Evolutionary conservation across 1,139 yeast genomes (phyloP).

Genomic region (Geotrichum europaeum): DNA sequence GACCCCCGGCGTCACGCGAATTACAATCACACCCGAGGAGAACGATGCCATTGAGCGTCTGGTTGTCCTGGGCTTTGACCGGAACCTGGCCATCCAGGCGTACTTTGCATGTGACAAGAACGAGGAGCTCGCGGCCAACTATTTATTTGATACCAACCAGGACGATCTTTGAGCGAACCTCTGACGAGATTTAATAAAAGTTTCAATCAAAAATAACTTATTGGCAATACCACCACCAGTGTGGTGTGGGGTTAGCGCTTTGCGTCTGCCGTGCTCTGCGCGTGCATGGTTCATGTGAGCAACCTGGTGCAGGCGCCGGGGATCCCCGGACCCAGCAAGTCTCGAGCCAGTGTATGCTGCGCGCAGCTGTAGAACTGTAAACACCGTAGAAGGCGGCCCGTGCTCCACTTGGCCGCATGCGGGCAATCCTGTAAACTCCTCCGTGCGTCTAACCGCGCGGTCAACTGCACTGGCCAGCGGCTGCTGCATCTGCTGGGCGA

Average conservation of each 20-base stretch:
- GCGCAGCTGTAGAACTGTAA: no score
- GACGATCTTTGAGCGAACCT: constrained; percentile 26
- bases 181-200: not conserved
- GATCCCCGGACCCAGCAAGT: no score
- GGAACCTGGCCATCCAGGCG: constrained; percentile 82
- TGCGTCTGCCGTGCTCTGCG: no score
- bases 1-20: constrained; percentile 38
- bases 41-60: constrained; percentile 80
- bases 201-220: not conserved
- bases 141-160: constrained; percentile 52
- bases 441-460: not conserved
- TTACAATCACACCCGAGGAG: constrained; percentile 74
- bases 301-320: no score
- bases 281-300: no score
- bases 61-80: constrained; percentile 88
- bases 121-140: constrained; percentile 94
- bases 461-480: not conserved
- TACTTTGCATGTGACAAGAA: constrained; percentile 97
- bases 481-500: not conserved
- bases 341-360: no score
- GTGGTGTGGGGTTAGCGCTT: no score
- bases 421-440: no score
- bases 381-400: no score
- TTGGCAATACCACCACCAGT: not conserved
- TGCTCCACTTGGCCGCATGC: no score